Evolutionary conservation across 306 rosid genomes (phyloP), one percentile per base, ranked within the genome.

Genomic region (Lathyrus oleraceus): DNA sequence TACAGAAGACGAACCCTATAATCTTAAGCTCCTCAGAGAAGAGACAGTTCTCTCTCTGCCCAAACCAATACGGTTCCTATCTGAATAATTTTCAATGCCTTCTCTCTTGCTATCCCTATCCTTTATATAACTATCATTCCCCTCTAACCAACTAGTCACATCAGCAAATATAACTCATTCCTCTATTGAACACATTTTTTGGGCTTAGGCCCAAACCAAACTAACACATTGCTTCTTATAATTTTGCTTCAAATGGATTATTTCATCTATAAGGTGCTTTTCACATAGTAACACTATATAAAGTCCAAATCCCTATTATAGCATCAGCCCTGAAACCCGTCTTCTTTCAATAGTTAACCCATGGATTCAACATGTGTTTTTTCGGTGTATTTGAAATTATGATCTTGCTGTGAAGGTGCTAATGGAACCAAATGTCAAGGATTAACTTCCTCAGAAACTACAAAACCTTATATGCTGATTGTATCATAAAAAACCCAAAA

Each of bases 191-290:
- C 28, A 25, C 28, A 25, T 25, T 25, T 25, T 4, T 25, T 25
- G 28, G 28, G 28, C 28, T 25, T 25, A 25, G 28, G 28, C 28
- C 28, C 28, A 25, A 25, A 25, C 28, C 28, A 25, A 3, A 25
- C 28, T 25, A 25, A 30, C 12, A 1, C 2, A 23, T 58, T 65
- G 10, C 54, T 38, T 52, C 13, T 69, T 69, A 23, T 12, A 14
- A 45, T 44, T 69, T 62, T 36, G 32, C 36, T 47, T 69, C 57
- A 38, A 49, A 60, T 45, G 11, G 25, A 36, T 43, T 48, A 25
- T 51, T 38, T 43, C 63, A 53, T 52, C 21, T 72, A 49, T 21
- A 49, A 49, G 57, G 25, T 49, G 57, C 12, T 49, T 49, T 49
- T 49, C 57, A 49, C 57, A 49, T 49, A 17, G 8, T 54, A 23